These are phyloP conservation scores for Sonneratia alba DNA, from an alignment of 345 rosid species.

Conservation along the genomic window DNA sequence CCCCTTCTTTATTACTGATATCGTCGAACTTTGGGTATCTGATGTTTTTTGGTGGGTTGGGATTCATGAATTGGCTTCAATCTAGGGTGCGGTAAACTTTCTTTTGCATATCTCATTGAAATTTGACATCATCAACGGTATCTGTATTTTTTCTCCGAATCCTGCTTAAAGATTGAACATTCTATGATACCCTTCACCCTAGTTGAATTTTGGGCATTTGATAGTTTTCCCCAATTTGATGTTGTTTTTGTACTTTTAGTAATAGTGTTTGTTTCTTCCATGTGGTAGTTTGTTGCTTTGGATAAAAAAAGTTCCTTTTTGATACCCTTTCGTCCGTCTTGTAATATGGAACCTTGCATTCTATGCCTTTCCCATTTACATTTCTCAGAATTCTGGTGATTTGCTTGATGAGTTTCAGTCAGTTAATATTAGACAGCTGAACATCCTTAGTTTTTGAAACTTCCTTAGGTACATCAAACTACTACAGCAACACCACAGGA, in stretches of 20 bases:
- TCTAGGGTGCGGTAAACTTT: not conserved
- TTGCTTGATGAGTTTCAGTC: not conserved
- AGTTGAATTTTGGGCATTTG: not conserved
- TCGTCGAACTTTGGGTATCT: not conserved
- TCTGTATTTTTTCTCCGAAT: not conserved
- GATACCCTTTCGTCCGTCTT: not conserved
- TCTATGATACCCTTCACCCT: not conserved
- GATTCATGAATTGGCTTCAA: not conserved
- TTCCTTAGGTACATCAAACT: slow-evolving; percentile 6
- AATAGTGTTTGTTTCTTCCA: not conserved
- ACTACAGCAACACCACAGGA: not conserved
- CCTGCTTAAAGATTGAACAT: no score
- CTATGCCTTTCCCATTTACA: no score
- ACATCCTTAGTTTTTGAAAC: not conserved
- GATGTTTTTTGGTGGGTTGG: not conserved
- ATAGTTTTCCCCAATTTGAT: not conserved
- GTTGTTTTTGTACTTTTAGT: not conserved
- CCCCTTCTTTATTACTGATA: not conserved
- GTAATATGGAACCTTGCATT: not conserved
- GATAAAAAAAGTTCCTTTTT: not conserved
- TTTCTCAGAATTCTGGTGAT: not conserved
- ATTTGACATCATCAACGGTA: not conserved
- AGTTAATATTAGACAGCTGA: not conserved
- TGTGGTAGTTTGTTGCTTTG: not conserved
- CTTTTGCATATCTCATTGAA: not conserved